Evolutionary conservation across 2,329 filamentous ascomycete genomes (phyloP), one percentile per base, ranked within the genome.

Genomic region (Diaporthe batatas): DNA sequence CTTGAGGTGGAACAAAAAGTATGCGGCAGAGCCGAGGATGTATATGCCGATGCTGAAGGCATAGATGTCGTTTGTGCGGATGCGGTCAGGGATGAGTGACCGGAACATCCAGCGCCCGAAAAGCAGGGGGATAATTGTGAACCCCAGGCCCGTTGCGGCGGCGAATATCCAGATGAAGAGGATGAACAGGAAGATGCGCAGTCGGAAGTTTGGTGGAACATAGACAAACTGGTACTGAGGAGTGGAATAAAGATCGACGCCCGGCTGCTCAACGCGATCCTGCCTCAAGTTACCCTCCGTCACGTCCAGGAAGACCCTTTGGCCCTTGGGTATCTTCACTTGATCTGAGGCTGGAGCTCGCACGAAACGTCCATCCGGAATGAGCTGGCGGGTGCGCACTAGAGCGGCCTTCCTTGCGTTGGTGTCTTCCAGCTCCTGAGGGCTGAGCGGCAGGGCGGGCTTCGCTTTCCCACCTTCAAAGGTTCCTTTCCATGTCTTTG

Each of bases 261-360:
- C 84, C 0, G 80, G 78, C 1, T 87, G 86, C 77, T 94, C 89
- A 78, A 92, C 84, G 34, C 90, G 90, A 79, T 94, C 92, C 47
- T 90, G 82, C 51, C 91, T 87, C 55, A 90, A 84, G 74, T 95
- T 92, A 34, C 91, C 82, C 69, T 93, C 90, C 14, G 89, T 87
- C 11, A 96, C 92, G 67, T 93, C 89, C 23, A 97, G 84, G 79
- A 99, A 98, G 4, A 98, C 95, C 21, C 87, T 85, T 59, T 88
- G 89, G 51, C 94, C 93, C 82, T 97, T 98, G 4, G 95, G 94
- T 47, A 98, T 95, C 79, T 97, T 94, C 76, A 98, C 94, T 80
- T 97, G 95, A 81, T 99, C 96, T 1, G 95, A 98, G 23, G 94
- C 95, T 14, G 96, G 96, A n/a, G 95, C 94, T 58, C 94, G 91